Evolutionary conservation across 139 green algal genomes (phyloP).

Genomic region (Nannochloris sp.): DNA sequence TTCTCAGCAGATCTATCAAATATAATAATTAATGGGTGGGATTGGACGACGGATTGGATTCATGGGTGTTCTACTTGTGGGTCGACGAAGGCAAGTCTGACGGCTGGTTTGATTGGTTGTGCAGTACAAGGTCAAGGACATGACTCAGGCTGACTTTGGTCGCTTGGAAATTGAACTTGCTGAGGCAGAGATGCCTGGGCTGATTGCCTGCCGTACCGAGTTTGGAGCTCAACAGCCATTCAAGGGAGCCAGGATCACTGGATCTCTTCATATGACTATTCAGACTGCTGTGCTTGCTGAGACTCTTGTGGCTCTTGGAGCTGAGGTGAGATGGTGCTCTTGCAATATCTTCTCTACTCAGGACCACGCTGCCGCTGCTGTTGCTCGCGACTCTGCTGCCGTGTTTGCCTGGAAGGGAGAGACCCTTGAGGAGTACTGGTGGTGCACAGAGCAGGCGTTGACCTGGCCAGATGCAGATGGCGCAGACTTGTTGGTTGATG

Average conservation of each 20-base stretch:
- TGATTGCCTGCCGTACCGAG: conserved; percentile 90
- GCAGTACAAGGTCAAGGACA: conserved; percentile 94
- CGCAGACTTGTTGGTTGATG: conserved; percentile 94
- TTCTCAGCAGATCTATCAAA: no score
- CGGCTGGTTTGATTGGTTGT: neutral
- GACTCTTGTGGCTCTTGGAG: conserved; percentile 90
- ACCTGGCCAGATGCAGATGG: conserved; percentile 78
- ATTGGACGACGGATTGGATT: neutral
- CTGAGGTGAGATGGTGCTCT: conserved; percentile 96
- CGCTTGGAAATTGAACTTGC: conserved; percentile 96
- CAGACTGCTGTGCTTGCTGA: conserved; percentile 99
- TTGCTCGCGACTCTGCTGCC: conserved; percentile 88
- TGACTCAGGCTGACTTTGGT: conserved; percentile 94
- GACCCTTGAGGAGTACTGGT: conserved; percentile 99
- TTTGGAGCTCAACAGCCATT: conserved; percentile 89
- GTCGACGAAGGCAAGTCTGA: neutral
- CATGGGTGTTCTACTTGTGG: neutral
- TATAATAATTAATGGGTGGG: neutral
- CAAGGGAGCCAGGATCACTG: conserved; percentile 86
- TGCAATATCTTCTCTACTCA: conserved; percentile 99
- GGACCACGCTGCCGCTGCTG: conserved; percentile 95
- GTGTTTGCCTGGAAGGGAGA: conserved; percentile 99
- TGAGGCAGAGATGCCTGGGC: conserved; percentile 96
- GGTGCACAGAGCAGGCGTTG: conserved; percentile 94
- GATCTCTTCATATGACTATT: conserved; percentile 99